Evolutionary conservation across 345 rosid species (phyloP).

Genomic region (Linum tenue): DNA sequence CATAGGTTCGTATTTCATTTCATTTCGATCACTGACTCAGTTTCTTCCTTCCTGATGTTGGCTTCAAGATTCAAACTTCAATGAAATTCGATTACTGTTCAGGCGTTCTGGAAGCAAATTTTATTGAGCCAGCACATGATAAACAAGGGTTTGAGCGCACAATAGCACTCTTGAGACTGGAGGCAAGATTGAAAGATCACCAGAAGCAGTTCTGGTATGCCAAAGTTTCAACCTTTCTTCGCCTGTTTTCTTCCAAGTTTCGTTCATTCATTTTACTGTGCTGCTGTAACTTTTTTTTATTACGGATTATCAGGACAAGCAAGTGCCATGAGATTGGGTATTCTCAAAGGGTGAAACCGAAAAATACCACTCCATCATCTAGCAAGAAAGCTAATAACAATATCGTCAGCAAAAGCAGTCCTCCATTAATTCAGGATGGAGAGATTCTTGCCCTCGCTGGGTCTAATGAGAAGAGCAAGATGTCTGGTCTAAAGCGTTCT

Average conservation of each 20-base stretch:
- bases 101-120: slow-evolving; percentile 69
- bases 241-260: neutral
- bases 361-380: slow-evolving; percentile 11
- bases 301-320: slow-evolving; percentile 27
- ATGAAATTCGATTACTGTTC: slow-evolving; percentile 1
- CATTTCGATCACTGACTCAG: neutral
- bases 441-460: neutral
- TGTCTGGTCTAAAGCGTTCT: neutral
- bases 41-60: neutral
- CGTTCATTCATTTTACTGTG: slow-evolving; percentile 1
- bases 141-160: slow-evolving; percentile 83
- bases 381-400: slow-evolving; percentile 3
- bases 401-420: neutral
- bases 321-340: slow-evolving; percentile 64
- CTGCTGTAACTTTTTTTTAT: slow-evolving; percentile 7
- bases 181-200: slow-evolving; percentile 29
- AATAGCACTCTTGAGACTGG: slow-evolving; percentile 43
- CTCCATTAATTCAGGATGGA: slow-evolving; percentile 11
- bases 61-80: neutral
- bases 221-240: neutral
- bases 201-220: slow-evolving; percentile 56
- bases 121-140: slow-evolving; percentile 79
- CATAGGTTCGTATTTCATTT: slow-evolving; percentile 33
- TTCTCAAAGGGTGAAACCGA: slow-evolving; percentile 29
- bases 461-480: slow-evolving; percentile 4